Conservation (phyloP, 2,329 filamentous ascomycete species). For the Aspergillus unguis region DNA sequence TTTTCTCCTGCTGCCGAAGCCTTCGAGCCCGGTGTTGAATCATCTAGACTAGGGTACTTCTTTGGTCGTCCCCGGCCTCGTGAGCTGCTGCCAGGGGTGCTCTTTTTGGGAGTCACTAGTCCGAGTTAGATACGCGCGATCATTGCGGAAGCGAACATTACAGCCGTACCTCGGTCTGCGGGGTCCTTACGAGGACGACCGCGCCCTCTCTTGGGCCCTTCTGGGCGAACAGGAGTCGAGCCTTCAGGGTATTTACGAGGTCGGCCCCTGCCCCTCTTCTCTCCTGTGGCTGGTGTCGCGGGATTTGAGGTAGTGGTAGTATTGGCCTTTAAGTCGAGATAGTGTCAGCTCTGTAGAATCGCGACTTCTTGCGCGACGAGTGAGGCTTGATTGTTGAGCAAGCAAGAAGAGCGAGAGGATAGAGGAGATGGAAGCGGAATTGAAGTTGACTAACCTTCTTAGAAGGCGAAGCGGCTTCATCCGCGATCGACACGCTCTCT, state of each 20-base stretch:
- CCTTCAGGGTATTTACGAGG: conserved; percentile 33
- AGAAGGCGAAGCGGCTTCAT: conserved; percentile 19
- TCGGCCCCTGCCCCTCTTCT: conserved; percentile 34
- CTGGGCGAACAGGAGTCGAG: conserved; percentile 20
- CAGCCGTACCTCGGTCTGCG: conserved; percentile 13
- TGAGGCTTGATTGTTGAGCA: no score
- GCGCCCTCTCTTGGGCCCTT: conserved; percentile 33
- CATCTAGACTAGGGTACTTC: conserved; percentile 20
- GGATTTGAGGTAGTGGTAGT: conserved; percentile 3
- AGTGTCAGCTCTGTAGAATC: conserved; percentile 5
- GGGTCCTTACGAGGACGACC: conserved; percentile 32
- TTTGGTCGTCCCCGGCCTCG: conserved; percentile 23
- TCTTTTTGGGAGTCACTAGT: conserved; percentile 16
- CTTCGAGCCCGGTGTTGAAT: conserved; percentile 16
- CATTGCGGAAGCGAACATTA: not conserved
- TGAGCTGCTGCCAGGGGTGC: conserved; percentile 21
- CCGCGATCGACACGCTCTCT: conserved; percentile 19
- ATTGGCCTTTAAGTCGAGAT: conserved; percentile 11
- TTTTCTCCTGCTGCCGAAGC: conserved; percentile 10
- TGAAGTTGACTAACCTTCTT: conserved; percentile 22
- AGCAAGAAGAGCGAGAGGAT: not conserved
- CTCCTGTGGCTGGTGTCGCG: conserved; percentile 22
- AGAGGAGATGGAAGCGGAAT: conserved; percentile 4
- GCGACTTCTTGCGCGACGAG: no score
- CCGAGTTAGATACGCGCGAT: conserved; percentile 1